Conservation (phyloP, 495 filamentous ascomycete genomes). For the Tuber melanosporum region DNA sequence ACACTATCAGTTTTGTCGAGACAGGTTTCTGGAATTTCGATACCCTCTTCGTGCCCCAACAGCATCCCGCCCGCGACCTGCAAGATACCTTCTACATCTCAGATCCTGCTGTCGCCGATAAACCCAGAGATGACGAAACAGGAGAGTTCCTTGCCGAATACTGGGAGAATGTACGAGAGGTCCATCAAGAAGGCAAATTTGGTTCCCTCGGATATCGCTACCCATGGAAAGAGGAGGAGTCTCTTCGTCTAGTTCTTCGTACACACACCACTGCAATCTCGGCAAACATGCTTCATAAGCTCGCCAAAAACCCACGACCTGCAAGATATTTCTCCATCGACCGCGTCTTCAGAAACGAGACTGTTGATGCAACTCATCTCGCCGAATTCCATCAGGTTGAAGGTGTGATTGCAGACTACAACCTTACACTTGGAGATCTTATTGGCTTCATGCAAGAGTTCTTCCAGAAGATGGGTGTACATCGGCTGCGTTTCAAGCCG, state of each 20-base stretch:
- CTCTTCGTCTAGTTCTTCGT: constrained; percentile 78
- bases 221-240: constrained; percentile 84
- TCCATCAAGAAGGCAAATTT: constrained; percentile 80
- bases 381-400: constrained; percentile 98
- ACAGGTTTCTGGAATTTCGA: constrained; percentile 99
- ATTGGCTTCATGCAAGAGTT: constrained; percentile 97
- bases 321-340: constrained; percentile 97
- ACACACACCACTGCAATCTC: constrained; percentile 93
- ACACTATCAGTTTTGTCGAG: constrained; percentile 64
- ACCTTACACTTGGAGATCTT: constrained; percentile 79
- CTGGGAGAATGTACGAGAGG: constrained; percentile 74
- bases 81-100: constrained; percentile 99
- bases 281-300: constrained; percentile 79
- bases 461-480: constrained; percentile 91
- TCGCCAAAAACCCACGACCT: constrained; percentile 71
- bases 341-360: constrained; percentile 92
- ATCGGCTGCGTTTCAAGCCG: constrained; percentile 84
- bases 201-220: constrained; percentile 94
- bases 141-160: constrained; percentile 71
- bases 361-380: constrained; percentile 91
- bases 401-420: constrained; percentile 95
- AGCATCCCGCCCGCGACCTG: constrained; percentile 90
- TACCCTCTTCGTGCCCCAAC: constrained; percentile 91
- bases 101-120: constrained; percentile 70
- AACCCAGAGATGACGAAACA: constrained; percentile 61